These are phyloP conservation scores for Pseudogymnoascus sp. DNA, from an alignment of 2,329 filamentous ascomycete species.

Conservation along the genomic window DNA sequence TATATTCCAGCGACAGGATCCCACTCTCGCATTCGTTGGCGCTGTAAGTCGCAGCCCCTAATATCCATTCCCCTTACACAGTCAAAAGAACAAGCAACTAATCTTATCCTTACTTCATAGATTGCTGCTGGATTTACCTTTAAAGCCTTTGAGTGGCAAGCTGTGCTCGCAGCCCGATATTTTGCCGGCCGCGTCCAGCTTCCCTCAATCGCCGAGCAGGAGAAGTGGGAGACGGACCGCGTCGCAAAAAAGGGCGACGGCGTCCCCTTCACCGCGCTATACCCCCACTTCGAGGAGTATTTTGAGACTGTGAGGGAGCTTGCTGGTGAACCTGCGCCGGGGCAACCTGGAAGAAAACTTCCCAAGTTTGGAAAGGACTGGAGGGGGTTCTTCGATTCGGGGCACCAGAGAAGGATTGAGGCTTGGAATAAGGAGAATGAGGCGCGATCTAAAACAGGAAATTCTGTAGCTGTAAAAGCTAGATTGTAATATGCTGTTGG, in stretches of 20 bases:
- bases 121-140: constrained; percentile 51
- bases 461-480: background rate
- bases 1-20: constrained; percentile 45
- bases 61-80: background rate
- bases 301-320: constrained; percentile 48
- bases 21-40: constrained; percentile 48
- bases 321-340: constrained; percentile 35
- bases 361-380: constrained; percentile 39
- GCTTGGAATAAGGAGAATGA: constrained; percentile 50
- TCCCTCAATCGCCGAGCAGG: constrained; percentile 41
- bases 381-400: constrained; percentile 43
- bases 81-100: background rate
- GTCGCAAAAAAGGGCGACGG: constrained; percentile 48
- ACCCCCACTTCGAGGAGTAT: constrained; percentile 55
- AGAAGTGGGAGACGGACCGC: constrained; percentile 48
- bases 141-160: constrained; percentile 62
- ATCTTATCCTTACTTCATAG: background rate
- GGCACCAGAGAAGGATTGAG: constrained; percentile 45
- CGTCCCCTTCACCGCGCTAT: constrained; percentile 43
- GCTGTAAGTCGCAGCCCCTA: constrained; percentile 33
- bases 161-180: constrained; percentile 50
- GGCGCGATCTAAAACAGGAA: constrained; percentile 10
- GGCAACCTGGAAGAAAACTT: background rate
- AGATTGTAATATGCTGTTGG: background rate
- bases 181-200: constrained; percentile 45